phyloP scores from a whole-genome alignment of 2,329 filamentous ascomycete genomes.

The Pseudodiploospora longispora region DNA sequence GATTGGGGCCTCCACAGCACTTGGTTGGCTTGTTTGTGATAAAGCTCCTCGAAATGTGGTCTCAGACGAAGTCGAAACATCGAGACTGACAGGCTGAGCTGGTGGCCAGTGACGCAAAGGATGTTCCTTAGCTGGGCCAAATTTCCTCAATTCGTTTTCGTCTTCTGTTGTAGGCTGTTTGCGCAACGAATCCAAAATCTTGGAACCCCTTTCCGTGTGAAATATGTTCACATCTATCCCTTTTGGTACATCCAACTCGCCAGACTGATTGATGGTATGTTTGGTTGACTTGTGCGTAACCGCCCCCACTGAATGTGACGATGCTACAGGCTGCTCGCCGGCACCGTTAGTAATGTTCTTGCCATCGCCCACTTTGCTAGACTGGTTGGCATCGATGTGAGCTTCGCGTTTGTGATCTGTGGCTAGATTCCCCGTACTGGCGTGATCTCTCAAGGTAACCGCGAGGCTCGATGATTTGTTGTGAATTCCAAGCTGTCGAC shows the following conservation, averaged over 20 bases:
- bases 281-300: neutral
- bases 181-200: constrained; percentile 31
- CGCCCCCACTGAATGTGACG: neutral
- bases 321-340: neutral
- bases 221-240: constrained; percentile 41
- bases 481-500: constrained; percentile 45
- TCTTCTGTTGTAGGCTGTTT: constrained; percentile 12
- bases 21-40: neutral
- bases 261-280: constrained; percentile 6
- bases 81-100: constrained; percentile 14
- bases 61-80: neutral
- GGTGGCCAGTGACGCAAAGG: constrained; percentile 28
- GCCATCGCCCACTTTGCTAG: neutral
- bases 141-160: constrained; percentile 2
- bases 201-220: constrained; percentile 36
- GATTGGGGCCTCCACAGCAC: neutral
- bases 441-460: constrained; percentile 23
- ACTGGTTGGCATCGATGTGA: neutral
- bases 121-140: constrained; percentile 24
- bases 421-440: neutral
- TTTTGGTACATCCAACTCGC: constrained; percentile 27
- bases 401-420: neutral
- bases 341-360: neutral
- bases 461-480: constrained; percentile 36
- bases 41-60: neutral